Evolutionary conservation across 305 asterid species (phyloP), one percentile per base, ranked within the genome.

Genomic region (Solanum hybrid): DNA sequence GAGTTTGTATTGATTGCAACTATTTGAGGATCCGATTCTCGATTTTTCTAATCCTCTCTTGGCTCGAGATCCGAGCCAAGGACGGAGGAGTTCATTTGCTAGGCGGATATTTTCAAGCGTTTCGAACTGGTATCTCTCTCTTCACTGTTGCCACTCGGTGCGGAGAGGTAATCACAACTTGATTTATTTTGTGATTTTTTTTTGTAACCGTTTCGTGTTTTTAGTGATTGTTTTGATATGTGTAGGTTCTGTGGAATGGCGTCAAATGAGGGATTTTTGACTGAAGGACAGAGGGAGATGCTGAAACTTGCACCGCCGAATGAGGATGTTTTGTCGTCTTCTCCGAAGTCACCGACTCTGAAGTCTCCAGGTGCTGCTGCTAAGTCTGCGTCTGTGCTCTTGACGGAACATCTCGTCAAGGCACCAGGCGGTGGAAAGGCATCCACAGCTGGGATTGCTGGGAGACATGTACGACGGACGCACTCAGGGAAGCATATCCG

Each of bases 31-130:
- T 92, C 94, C 91, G 93, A 91, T 86, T 92, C 73, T 90, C 91
- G 86, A 32, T 73, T 69, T 72, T 79, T 73, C 71, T 27, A 79
- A 22, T 90, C 93, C 94, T 90, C 92, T 91, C 94, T 95, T 95
- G 97, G 96, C 96, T 95, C 97, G 96, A 94, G 95, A 94, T 93
- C 96, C 95, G 98, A 93, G 97, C 95, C 97, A 94, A 94, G 94
- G 75, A 89, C 93, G 38, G 95, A 91, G 94, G 95, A 92, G 22
- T 86, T 91, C 75, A 51, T 84, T 85, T 37, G 77, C 82, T 71
- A 85, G 64, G 0, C 14, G 29, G 73, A 87, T 76, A 72, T 76
- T 90, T 19, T 7, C 71, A 60, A 60, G 26, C 71, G 71, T 19
- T 60, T 75, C 11, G 36, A 88, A 88, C 69, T 19, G 60, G 12